A percentile compares a stretch with the other conserved stretches of the same genome.
These are phyloP conservation scores for Raphanus hybrid DNA, from an alignment of 441 rosid genomes.

Conservation along the genomic window DNA sequence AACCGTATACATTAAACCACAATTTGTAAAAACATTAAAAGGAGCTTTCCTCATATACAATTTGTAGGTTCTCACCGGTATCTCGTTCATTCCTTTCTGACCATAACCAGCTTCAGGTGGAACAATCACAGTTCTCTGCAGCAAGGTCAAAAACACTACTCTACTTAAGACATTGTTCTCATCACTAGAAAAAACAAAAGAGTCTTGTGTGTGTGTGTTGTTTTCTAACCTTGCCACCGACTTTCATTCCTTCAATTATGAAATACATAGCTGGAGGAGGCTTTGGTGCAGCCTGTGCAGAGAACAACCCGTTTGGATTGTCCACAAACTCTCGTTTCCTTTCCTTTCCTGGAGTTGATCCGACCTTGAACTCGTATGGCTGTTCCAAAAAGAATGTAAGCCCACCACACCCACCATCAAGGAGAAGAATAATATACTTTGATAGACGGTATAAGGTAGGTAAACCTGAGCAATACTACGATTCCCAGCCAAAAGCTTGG, in stretches of 20 bases:
- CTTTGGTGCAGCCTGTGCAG: conserved; percentile 95
- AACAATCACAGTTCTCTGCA: conserved; percentile 86
- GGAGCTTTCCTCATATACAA: conserved; percentile 41
- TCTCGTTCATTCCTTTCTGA: conserved; percentile 87
- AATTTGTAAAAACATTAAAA: conserved; percentile 17
- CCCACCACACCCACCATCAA: conserved; percentile 2
- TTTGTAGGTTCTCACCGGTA: conserved; percentile 67
- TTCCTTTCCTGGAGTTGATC: conserved; percentile 85
- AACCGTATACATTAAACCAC: neutral
- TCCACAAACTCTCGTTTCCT: conserved; percentile 85
- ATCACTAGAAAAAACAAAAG: neutral
- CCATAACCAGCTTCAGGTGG: conserved; percentile 92
- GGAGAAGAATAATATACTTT: neutral
- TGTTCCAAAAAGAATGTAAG: conserved; percentile 33
- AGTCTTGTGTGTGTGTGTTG: neutral
- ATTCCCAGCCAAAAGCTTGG: conserved; percentile 93
- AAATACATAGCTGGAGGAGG: conserved; percentile 92
- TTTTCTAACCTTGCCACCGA: conserved; percentile 82
- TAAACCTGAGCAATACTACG: conserved; percentile 82
- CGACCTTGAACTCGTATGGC: conserved; percentile 91
- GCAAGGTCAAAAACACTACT: conserved; percentile 7
- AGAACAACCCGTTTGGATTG: conserved; percentile 90
- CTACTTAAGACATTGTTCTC: neutral
- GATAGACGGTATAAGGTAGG: neutral
- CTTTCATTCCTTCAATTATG: conserved; percentile 84